Percentiles rank a stretch among this genome's conserved stretches.
phyloP scores from a whole-genome alignment of 2,329 filamentous ascomycete species.

The Fusarium heterosporum region DNA sequence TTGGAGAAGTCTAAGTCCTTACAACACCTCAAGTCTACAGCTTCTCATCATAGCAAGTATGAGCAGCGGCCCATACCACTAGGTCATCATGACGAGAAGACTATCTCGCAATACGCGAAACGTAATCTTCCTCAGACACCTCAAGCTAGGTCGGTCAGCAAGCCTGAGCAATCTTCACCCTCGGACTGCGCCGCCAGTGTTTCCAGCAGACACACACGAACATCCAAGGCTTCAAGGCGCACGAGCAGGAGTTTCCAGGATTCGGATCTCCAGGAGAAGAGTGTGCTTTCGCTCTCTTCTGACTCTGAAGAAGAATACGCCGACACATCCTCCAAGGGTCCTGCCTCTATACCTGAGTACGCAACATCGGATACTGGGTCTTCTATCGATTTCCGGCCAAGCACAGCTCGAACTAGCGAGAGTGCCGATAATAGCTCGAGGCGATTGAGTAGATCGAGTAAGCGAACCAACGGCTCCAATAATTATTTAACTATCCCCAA shows the following conservation, averaged over 20 bases:
- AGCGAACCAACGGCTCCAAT: constrained; percentile 55
- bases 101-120: constrained; percentile 45
- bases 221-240: constrained; percentile 64
- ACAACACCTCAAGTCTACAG: constrained; percentile 22
- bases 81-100: constrained; percentile 37
- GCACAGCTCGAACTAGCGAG: constrained; percentile 40
- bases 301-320: constrained; percentile 64
- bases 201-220: constrained; percentile 67
- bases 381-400: constrained; percentile 38
- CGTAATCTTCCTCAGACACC: constrained; percentile 43
- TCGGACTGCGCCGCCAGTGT: constrained; percentile 62
- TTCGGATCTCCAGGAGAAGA: constrained; percentile 65
- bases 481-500: constrained; percentile 59
- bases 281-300: constrained; percentile 67
- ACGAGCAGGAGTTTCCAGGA: constrained; percentile 61
- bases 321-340: constrained; percentile 39
- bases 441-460: constrained; percentile 51
- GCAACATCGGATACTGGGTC: constrained; percentile 44
- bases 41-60: constrained; percentile 26
- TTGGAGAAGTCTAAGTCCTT: constrained; percentile 28
- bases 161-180: constrained; percentile 48
- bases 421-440: constrained; percentile 44
- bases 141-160: constrained; percentile 33
- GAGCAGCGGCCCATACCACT: constrained; percentile 28
- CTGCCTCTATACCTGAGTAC: constrained; percentile 45